Conservation (phyloP, 306 rosid species). For the Trifolium subterraneum region DNA sequence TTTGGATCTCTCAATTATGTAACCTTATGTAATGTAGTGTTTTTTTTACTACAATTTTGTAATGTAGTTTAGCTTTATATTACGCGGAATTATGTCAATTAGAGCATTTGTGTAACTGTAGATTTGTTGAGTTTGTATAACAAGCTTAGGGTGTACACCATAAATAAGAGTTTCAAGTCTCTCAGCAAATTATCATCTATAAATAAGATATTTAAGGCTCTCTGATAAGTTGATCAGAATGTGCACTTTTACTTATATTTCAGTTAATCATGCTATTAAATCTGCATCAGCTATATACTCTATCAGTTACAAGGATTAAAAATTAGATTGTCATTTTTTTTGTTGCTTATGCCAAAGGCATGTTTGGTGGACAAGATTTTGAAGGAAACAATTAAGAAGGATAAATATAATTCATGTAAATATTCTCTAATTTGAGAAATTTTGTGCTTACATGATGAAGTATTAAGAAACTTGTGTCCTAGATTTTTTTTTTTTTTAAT, state of each 20-base stretch:
- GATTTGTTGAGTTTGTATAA: not conserved
- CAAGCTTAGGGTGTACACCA: not conserved
- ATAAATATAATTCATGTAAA: not conserved
- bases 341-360: not conserved
- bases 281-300: not conserved
- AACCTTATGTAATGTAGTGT: not conserved
- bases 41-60: too few species aligned
- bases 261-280: not conserved
- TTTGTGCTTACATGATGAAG: not conserved
- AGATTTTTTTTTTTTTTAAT: not conserved
- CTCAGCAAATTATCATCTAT: not conserved
- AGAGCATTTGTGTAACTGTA: not conserved
- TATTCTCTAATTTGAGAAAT: not conserved
- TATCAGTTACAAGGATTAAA: not conserved
- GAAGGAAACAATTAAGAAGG: not conserved
- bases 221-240: not conserved
- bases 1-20: not conserved
- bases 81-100: not conserved
- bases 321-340: not conserved
- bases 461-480: not conserved
- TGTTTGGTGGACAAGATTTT: not conserved
- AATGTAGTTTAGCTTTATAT: not conserved
- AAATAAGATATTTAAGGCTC: not conserved
- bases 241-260: not conserved
- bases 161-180: not conserved